Base-by-base conservation (phyloP, 176 grass and related monocot genomes). In the Phoenix dactylifera region DNA sequence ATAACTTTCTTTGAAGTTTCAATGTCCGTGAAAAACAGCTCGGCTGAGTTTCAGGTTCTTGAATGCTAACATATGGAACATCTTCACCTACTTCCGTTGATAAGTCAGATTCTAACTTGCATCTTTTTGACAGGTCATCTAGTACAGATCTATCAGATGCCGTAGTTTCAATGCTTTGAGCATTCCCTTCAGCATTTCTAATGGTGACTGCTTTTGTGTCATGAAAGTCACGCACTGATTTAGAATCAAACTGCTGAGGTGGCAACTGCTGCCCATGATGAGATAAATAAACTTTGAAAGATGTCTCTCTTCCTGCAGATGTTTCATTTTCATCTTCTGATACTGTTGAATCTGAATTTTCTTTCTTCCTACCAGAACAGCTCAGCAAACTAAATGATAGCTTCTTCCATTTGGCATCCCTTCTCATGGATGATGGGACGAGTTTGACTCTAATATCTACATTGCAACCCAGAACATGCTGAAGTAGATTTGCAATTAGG, bases 361-460 rank as follows among this genome's bases (percentile, higher is more conserved):
- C 84, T 85, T 98, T 81, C 78, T 88, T 87, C 70, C 84, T 65
- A 18, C 92, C 92, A 66, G 92, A 97, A 76, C 93, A 98, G 64
- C 74, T 91, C 52, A 98, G 75, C 49, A 98, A 79, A 50, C 76
- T 83, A 71, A 98, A 92, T 4, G 93, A 82, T 51, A 84, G 82
- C 49, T 77, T 98, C 76, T 92, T 98, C 60, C 57, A 59, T 68
- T 81, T 88, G 18, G 67, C 62, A 73, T 83, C 84, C 57, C 80
- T 84, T 39, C 70, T 88, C 49, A 50, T 53, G 35, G 67, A 50
- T 62, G 65, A 15, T 3, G 73, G 62, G 7, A 86, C 70, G 78
- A 86, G 82, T 74, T 98, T 98, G 59, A 92, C 71, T 69, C 79
- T 88, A 28, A 83, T 69, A 71, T 98, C 87, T 51, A 98, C 86